These are phyloP conservation scores for Ettlia oleoabundans DNA, from an alignment of 139 green algal genomes.

Conservation along the genomic window DNA sequence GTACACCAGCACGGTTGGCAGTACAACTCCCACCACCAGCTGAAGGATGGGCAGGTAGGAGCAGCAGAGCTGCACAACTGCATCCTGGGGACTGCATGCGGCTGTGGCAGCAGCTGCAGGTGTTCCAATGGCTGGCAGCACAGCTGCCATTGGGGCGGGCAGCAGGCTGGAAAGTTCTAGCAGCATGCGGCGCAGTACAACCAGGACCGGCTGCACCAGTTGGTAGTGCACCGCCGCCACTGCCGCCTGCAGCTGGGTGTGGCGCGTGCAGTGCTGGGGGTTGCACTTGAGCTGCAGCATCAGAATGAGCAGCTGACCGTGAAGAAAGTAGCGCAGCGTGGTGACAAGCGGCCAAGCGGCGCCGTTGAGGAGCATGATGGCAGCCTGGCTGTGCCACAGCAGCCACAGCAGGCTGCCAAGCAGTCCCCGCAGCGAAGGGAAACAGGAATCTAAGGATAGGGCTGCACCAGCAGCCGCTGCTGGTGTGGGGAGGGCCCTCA, in stretches of 20 bases:
- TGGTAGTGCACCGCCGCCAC: slow-evolving; percentile 2
- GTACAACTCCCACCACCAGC: slow-evolving; percentile 1
- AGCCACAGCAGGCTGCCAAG: slow-evolving; percentile 5
- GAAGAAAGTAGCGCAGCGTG: not conserved
- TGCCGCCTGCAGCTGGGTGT: not conserved
- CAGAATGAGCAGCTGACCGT: slow-evolving; percentile 1
- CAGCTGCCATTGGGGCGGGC: too few species aligned
- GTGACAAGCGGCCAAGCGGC: not conserved
- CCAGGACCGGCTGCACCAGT: too few species aligned
- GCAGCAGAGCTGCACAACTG: not conserved
- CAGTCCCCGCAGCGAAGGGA: not conserved
- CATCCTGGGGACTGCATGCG: not conserved
- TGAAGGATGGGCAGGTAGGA: slow-evolving; percentile 14
- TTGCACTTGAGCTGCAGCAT: slow-evolving; percentile 2
- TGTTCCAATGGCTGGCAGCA: not conserved
- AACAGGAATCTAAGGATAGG: not conserved
- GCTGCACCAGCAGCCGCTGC: not conserved
- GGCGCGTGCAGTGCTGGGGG: not conserved
- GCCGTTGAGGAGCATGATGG: slow-evolving; percentile 1
- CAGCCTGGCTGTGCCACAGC: slow-evolving; percentile 10
- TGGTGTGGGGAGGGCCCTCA: not conserved
- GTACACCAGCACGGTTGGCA: slow-evolving; percentile 7
- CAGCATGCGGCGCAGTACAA: too few species aligned
- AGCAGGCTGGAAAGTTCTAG: too few species aligned
- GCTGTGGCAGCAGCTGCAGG: not conserved